Percentiles rank a stretch among this genome's conserved stretches.
Conservation (phyloP, 1,284 basidiomycete genomes). For the Porogramme epimiltina region DNA sequence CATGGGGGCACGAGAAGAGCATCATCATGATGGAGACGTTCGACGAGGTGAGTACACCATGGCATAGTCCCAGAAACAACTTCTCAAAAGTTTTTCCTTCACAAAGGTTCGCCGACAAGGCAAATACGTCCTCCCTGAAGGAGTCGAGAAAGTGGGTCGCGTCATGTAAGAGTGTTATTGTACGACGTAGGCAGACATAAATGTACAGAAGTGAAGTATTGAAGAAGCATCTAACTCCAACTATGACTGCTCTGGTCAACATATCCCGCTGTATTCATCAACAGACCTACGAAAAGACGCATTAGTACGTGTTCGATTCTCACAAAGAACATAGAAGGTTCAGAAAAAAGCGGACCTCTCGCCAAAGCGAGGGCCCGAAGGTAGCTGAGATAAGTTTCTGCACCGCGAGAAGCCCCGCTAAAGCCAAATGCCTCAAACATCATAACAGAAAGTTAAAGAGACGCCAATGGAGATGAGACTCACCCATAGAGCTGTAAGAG, state of each 20-base stretch:
- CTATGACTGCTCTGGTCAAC: too few species aligned
- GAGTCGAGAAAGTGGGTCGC: slow-evolving; percentile 41
- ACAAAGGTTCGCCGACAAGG: slow-evolving; percentile 53
- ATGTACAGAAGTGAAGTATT: too few species aligned
- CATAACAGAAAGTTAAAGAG: slow-evolving; percentile 39
- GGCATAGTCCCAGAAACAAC: background rate
- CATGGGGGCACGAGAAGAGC: slow-evolving; percentile 80
- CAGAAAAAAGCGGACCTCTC: slow-evolving; percentile 39
- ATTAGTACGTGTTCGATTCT: too few species aligned
- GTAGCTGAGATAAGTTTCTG: slow-evolving; percentile 66
- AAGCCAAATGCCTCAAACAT: slow-evolving; percentile 95
- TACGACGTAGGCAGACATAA: too few species aligned
- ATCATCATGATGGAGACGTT: slow-evolving; percentile 79
- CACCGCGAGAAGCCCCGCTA: slow-evolving; percentile 62
- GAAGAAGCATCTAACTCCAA: too few species aligned
- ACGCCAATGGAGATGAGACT: background rate
- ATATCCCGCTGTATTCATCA: too few species aligned
- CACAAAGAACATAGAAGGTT: slow-evolving; percentile 10
- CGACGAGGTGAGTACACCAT: slow-evolving; percentile 66
- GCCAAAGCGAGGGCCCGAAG: slow-evolving; percentile 54
- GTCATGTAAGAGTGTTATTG: slow-evolving; percentile 6
- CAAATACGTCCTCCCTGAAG: slow-evolving; percentile 46
- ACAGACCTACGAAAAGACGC: too few species aligned
- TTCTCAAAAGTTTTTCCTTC: background rate
- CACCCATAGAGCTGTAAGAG: background rate